Percentiles rank a stretch among this genome's conserved stretches.
These are phyloP conservation scores for Hortiboletus flavorubellus DNA, from an alignment of 768 basidiomycete species.

Conservation along the genomic window DNA sequence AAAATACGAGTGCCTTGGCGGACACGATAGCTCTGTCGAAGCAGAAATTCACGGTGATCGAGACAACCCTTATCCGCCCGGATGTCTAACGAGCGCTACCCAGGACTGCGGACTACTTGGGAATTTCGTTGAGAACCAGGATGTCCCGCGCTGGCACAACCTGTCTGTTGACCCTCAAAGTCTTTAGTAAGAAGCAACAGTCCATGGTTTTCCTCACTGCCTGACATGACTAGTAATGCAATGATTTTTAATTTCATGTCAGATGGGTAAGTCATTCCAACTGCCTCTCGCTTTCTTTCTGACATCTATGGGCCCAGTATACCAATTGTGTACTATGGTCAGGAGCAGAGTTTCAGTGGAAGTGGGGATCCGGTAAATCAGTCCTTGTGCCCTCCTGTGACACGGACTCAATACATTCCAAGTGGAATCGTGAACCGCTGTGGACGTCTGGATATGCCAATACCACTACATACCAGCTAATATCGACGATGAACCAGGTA, in stretches of 20 bases:
- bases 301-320: conserved; percentile 40
- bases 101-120: conserved; percentile 45
- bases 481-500: conserved; percentile 60
- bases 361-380: conserved; percentile 57
- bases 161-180: conserved; percentile 68
- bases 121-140: conserved; percentile 80
- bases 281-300: not conserved
- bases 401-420: conserved; percentile 1
- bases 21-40: conserved; percentile 53
- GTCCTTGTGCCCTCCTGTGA: not conserved
- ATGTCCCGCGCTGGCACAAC: conserved; percentile 72
- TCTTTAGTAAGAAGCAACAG: conserved; percentile 47
- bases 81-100: not conserved
- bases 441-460: conserved; percentile 67
- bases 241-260: conserved; percentile 74
- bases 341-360: conserved; percentile 71
- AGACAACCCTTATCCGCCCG: not conserved
- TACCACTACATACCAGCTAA: conserved; percentile 54
- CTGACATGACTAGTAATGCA: conserved; percentile 51
- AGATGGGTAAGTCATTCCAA: conserved; percentile 45
- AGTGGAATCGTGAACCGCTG: conserved; percentile 74
- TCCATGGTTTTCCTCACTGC: not conserved
- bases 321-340: conserved; percentile 79
- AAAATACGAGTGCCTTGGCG: conserved; percentile 56
- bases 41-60: conserved; percentile 44